Base-by-base conservation (phyloP, 805 yeast genomes). In the Schwanniomyces vanrijiae region DNA sequence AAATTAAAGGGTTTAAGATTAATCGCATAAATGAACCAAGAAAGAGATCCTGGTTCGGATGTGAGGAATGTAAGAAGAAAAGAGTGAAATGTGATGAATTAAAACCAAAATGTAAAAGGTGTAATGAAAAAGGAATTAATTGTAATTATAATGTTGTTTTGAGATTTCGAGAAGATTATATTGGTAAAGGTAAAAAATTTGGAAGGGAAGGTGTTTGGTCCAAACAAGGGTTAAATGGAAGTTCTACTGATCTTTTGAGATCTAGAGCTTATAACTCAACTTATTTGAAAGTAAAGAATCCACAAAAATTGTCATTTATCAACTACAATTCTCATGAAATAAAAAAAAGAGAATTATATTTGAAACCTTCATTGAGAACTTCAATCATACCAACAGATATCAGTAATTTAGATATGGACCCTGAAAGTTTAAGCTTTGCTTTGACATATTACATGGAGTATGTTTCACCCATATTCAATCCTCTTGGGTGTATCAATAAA, bases 151-250 rank as follows among this genome's bases (percentile, higher is more conserved):
- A 55, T 13, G 33, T 62, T 19, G 44, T 47, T 7, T 51, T 61
- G n/a, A 60, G 58, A 39, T 63, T 62, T 42, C 48, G 59, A 25
- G 66, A 63, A 39, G 68, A 63, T 45, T 52, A 58, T 37, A 64
- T 60, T 33, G 44, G 45, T 3, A 51, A 48, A 41, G 68, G 68
- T 13, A 55, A 56, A 19, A 43, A 48, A 14, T 63, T 63, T 43
- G 68, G 68, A 1, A 44, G 68, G 21, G 66, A 63, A 47, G 66
- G 68, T 4, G 60, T 61, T 1, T 58, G 64, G 64, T 48, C 51
- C 6, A 61, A 59, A 16, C 39, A 49, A 7, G 46, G 44, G 16
- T 33, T 35, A 31, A 25, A 16, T 25, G 44, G 39, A 22, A 24
- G 29, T 16, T 45, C 43, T 0, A 25, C 52, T 3, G 45, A 48